Evolutionary conservation across 345 rosid genomes (phyloP).

Genomic region (Stellera chamaejasme): DNA sequence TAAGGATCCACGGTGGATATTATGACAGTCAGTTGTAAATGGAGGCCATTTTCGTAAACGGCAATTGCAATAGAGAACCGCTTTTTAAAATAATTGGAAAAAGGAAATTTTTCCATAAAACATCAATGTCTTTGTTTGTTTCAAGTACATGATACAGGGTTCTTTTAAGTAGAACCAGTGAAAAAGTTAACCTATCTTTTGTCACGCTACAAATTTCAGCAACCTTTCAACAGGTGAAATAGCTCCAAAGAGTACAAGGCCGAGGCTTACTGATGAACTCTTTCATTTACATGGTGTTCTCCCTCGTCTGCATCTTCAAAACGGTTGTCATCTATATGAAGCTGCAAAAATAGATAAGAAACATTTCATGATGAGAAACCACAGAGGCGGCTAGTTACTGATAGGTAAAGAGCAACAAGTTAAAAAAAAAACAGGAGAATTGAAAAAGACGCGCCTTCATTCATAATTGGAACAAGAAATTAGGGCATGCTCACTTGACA

Average conservation of each 20-base stretch:
- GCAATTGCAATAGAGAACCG: too few species aligned
- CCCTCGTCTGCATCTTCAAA: constrained; percentile 95
- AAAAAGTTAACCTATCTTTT: not conserved
- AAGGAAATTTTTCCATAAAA: too few species aligned
- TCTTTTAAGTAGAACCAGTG: not conserved
- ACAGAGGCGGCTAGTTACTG: not conserved
- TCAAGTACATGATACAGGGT: too few species aligned
- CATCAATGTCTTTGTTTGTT: too few species aligned
- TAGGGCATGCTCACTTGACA: too few species aligned
- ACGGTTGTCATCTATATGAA: constrained; percentile 73
- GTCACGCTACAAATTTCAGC: not conserved
- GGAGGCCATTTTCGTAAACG: too few species aligned
- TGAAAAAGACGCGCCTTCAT: too few species aligned
- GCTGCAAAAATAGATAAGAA: constrained; percentile 34
- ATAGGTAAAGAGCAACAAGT: not conserved
- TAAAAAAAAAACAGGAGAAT: not conserved
- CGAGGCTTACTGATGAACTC: constrained; percentile 19
- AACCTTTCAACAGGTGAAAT: not conserved
- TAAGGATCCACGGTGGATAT: too few species aligned
- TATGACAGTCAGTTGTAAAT: too few species aligned
- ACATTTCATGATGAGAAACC: not conserved
- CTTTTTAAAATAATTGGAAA: too few species aligned
- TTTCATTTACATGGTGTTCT: constrained; percentile 38
- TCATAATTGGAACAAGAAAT: too few species aligned
- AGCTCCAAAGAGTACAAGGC: not conserved